phyloP scores from a whole-genome alignment of 2,329 filamentous ascomycete species.

The Fusarium sp. region DNA sequence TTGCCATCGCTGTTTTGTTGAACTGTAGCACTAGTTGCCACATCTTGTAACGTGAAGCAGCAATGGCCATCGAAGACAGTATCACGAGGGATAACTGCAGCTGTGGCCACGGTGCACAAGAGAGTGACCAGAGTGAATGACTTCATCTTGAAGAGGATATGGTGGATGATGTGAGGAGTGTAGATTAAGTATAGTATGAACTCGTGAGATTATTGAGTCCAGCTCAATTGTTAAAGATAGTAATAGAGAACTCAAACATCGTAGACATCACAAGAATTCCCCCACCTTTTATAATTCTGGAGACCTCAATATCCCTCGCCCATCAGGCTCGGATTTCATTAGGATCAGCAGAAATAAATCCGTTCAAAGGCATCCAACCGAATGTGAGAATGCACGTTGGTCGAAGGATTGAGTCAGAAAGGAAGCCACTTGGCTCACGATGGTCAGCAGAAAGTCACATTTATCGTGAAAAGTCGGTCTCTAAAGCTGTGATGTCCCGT shows the following conservation, averaged over 20 bases:
- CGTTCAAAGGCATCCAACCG: constrained; percentile 29
- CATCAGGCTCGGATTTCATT: constrained; percentile 2
- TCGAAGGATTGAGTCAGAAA: constrained; percentile 27
- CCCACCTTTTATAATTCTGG: constrained; percentile 22
- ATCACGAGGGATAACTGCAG: constrained; percentile 38
- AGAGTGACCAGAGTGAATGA: constrained; percentile 28
- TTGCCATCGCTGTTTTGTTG: constrained; percentile 44
- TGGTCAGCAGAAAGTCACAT: constrained; percentile 23
- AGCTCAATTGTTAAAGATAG: constrained; percentile 6
- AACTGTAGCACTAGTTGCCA: constrained; percentile 34
- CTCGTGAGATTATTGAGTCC: constrained; percentile 13
- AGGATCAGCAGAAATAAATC: constrained; percentile 31
- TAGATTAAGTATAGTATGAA: neutral
- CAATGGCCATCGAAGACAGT: constrained; percentile 40
- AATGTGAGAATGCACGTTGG: constrained; percentile 35
- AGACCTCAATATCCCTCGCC: neutral
- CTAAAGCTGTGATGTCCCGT: constrained; percentile 37
- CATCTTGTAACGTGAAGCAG: constrained; percentile 47
- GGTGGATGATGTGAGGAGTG: neutral
- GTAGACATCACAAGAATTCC: neutral
- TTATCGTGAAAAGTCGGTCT: constrained; percentile 23
- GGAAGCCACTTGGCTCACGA: constrained; percentile 15
- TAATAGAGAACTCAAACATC: neutral
- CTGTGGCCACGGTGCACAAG: constrained; percentile 30
- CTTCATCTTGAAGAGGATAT: constrained; percentile 34